Evolutionary conservation across 768 basidiomycete genomes (phyloP).

Genomic region (Lanmaoa rubissima): DNA sequence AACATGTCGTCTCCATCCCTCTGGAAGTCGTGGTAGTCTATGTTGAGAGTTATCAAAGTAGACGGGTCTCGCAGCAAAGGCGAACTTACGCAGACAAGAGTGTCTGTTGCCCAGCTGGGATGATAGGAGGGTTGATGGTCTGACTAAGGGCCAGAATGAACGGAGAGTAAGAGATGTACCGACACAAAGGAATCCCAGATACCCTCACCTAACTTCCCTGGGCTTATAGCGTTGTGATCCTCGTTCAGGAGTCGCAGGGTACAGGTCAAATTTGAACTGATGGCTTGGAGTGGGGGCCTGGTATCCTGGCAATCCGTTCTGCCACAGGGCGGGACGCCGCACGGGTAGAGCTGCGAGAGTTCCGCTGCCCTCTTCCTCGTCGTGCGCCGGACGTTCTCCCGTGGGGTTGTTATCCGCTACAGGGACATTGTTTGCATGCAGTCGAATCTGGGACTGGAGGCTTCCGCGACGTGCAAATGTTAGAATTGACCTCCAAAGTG

Average conservation of each 20-base stretch:
- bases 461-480: background rate
- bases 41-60: background rate
- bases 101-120: conserved; percentile 6
- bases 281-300: background rate
- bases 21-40: background rate
- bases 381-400: background rate
- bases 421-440: background rate
- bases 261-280: background rate
- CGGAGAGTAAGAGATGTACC: background rate
- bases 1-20: conserved; percentile 9
- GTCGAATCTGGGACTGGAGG: background rate
- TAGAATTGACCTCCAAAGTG: conserved; percentile 6
- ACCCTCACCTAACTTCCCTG: background rate
- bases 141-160: background rate
- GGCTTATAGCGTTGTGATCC: conserved; percentile 9
- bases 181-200: background rate
- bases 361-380: background rate
- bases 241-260: conserved; percentile 6
- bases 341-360: conserved; percentile 6
- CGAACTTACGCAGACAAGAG: conserved; percentile 8
- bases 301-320: background rate
- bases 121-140: background rate
- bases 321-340: background rate
- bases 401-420: too few species aligned
- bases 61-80: background rate